Percentiles rank a stretch among this genome's conserved stretches.
These are phyloP conservation scores for Clavulina sp. DNA, from an alignment of 768 basidiomycete species.

Conservation along the genomic window DNA sequence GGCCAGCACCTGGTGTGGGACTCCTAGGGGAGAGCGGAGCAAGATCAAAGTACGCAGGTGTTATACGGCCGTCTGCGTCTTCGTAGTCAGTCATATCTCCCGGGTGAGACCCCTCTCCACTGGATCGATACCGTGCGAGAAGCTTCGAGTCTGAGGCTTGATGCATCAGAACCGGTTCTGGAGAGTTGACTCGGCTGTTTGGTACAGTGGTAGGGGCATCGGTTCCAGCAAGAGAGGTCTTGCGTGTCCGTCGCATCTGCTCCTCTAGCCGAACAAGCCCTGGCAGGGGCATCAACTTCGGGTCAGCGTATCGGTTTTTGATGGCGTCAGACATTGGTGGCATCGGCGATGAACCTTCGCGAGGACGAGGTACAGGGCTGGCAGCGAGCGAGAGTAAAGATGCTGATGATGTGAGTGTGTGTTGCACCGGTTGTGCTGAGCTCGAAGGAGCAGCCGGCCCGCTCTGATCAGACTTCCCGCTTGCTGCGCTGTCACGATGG, in stretches of 20 bases:
- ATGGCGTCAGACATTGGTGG: slow-evolving; percentile 58
- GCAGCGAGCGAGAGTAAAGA: slow-evolving; percentile 44
- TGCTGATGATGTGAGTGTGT: slow-evolving; percentile 38
- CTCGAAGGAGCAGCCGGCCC: slow-evolving; percentile 18
- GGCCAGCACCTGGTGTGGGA: not conserved
- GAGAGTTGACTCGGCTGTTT: not conserved
- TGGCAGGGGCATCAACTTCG: slow-evolving; percentile 82
- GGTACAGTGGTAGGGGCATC: not conserved
- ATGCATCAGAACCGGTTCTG: slow-evolving; percentile 14
- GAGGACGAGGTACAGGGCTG: slow-evolving; percentile 28
- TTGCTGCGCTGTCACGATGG: slow-evolving; percentile 45
- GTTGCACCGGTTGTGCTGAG: slow-evolving; percentile 19
- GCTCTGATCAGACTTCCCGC: slow-evolving; percentile 12
- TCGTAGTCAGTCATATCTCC: not conserved
- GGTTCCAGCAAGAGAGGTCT: not conserved
- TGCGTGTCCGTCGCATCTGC: slow-evolving; percentile 10
- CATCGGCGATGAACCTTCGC: slow-evolving; percentile 55
- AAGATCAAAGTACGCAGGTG: not conserved
- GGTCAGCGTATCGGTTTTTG: slow-evolving; percentile 50
- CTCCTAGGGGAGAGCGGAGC: not conserved
- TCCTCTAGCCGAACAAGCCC: slow-evolving; percentile 53
- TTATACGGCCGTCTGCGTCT: not conserved
- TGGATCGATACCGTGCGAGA: slow-evolving; percentile 3
- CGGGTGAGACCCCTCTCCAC: not conserved
- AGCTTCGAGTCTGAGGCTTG: slow-evolving; percentile 18